Conservation (phyloP, 2,329 filamentous ascomycete genomes). For the Triangularia setosa region DNA sequence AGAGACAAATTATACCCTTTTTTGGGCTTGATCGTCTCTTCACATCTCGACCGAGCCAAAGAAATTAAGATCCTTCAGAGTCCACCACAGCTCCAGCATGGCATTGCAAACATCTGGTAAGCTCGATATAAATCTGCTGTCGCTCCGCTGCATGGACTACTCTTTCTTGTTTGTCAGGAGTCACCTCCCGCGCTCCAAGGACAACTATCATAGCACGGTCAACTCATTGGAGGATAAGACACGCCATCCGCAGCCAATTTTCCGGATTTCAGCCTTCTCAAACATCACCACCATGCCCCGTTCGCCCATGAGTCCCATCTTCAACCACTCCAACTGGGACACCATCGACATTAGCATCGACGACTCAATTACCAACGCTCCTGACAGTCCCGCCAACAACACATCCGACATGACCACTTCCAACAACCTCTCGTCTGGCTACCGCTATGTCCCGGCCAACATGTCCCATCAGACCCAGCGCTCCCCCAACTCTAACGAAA, state of each 20-base stretch:
- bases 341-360: conserved; percentile 3
- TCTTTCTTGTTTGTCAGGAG: neutral
- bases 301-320: neutral
- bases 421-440: neutral
- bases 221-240: neutral
- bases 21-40: neutral
- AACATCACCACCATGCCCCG: conserved; percentile 2
- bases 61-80: neutral
- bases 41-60: neutral
- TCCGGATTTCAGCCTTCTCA: neutral
- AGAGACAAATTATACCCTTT: neutral
- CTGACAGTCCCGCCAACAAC: neutral
- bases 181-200: conserved; percentile 1
- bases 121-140: neutral
- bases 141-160: neutral
- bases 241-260: neutral
- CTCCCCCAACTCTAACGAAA: neutral
- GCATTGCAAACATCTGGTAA: neutral
- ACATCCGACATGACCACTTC: neutral
- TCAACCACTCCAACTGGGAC: conserved; percentile 9
- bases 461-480: neutral
- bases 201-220: neutral
- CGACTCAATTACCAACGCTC: too few species aligned
- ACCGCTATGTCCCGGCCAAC: neutral
- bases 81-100: neutral